Evolutionary conservation across 768 basidiomycete genomes (phyloP).

Genomic region (Suillus cothurnatus): DNA sequence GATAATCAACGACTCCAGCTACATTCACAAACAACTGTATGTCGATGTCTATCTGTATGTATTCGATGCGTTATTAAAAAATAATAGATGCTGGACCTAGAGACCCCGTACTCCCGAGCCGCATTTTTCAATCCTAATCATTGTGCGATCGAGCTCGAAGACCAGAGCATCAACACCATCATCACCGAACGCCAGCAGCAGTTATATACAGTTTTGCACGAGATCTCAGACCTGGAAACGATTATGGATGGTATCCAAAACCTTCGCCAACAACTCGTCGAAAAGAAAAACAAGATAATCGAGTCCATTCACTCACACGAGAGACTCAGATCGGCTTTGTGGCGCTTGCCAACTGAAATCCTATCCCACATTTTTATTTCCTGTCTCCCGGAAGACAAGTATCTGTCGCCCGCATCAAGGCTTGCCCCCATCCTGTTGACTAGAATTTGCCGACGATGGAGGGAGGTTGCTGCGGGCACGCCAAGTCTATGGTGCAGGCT

Average conservation of each 20-base stretch:
- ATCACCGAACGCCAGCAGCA: conserved; percentile 19
- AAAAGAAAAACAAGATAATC: conserved; percentile 15
- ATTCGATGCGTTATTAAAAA: too few species aligned
- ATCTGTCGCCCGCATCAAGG: too few species aligned
- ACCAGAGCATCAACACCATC: conserved; percentile 19
- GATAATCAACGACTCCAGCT: too few species aligned
- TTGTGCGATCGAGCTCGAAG: conserved; percentile 12
- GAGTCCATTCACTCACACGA: conserved; percentile 23
- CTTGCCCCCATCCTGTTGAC: conserved; percentile 43
- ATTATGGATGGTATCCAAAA: conserved; percentile 16
- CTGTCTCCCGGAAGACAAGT: too few species aligned
- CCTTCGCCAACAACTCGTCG: conserved; percentile 16
- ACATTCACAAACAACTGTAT: too few species aligned
- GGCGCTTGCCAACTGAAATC: conserved; percentile 46
- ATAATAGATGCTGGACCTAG: conserved; percentile 16
- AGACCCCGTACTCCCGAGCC: conserved; percentile 19
- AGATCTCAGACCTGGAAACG: conserved; percentile 16
- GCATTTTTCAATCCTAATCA: conserved; percentile 14
- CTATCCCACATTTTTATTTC: conserved; percentile 52
- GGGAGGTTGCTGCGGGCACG: conserved; percentile 36
- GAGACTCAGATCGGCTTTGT: conserved; percentile 33
- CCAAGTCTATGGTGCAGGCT: conserved; percentile 49
- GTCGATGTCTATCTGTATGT: too few species aligned
- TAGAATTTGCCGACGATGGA: conserved; percentile 46
- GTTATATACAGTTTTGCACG: conserved; percentile 12